Conservation (phyloP, 2,329 filamentous ascomycete species). For the Metarhizium humberi region DNA sequence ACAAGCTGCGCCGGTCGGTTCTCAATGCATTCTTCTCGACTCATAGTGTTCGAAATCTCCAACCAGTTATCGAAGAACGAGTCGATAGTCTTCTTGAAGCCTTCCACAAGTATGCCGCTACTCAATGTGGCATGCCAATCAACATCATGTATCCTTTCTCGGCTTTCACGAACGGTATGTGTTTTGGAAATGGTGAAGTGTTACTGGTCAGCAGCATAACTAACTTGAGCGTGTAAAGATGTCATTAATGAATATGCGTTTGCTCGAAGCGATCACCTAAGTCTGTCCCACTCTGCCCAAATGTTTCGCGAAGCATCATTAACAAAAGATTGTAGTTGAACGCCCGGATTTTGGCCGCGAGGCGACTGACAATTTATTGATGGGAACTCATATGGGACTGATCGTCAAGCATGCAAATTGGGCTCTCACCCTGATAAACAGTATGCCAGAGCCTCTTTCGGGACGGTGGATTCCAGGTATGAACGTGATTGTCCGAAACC, state of each 20-base stretch:
- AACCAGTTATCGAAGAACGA: conserved; percentile 26
- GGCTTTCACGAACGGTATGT: conserved; percentile 27
- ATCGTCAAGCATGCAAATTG: conserved; percentile 26
- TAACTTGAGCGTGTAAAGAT: conserved; percentile 12
- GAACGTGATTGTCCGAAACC: not conserved
- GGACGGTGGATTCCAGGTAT: conserved; percentile 23
- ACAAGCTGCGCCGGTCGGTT: conserved; percentile 23
- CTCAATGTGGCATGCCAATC: conserved; percentile 17
- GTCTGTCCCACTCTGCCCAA: conserved; percentile 8
- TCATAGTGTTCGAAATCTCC: conserved; percentile 27
- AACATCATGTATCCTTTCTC: conserved; percentile 28
- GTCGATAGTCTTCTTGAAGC: conserved; percentile 23
- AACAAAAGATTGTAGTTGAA: conserved; percentile 17
- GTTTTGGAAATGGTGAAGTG: not conserved
- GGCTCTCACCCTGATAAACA: conserved; percentile 24
- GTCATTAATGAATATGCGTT: conserved; percentile 32
- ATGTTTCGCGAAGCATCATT: not conserved
- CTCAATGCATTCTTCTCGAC: conserved; percentile 28
- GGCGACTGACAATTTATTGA: conserved; percentile 25
- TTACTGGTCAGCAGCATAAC: not conserved
- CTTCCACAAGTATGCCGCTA: conserved; percentile 18
- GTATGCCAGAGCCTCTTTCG: conserved; percentile 25
- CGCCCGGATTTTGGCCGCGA: conserved; percentile 23
- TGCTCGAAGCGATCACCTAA: conserved; percentile 23
- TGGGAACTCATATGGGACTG: conserved; percentile 27